Conservation (phyloP, 2,329 filamentous ascomycete species). For the Curvularia spicifera region DNA sequence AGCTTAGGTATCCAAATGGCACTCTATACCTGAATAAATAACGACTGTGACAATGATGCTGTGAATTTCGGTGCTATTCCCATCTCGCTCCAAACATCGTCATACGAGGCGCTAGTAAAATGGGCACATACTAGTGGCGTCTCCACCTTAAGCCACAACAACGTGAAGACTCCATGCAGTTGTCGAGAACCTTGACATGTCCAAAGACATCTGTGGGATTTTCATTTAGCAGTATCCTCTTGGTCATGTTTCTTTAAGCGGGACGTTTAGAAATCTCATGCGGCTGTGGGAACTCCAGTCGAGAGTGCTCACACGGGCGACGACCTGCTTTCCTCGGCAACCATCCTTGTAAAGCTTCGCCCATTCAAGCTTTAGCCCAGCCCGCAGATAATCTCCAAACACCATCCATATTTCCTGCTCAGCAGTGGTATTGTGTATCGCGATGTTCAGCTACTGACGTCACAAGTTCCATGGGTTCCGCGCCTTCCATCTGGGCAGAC, state of each 20-base stretch:
- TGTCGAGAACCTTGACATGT: background rate
- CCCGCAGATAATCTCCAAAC: conserved; percentile 1
- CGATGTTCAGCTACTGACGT: conserved; percentile 12
- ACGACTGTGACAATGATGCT: background rate
- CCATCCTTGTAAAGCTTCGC: conserved; percentile 9
- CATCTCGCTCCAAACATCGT: background rate
- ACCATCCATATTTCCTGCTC: conserved; percentile 3
- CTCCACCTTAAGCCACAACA: background rate
- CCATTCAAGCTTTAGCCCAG: conserved; percentile 12
- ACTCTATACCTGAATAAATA: conserved; percentile 1
- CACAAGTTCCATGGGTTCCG: conserved; percentile 13
- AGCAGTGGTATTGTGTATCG: background rate
- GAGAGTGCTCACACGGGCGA: background rate
- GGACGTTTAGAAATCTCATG: background rate
- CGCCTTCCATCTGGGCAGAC: conserved; percentile 14
- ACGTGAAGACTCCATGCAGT: background rate
- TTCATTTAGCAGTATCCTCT: too few species aligned
- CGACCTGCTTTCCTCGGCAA: background rate
- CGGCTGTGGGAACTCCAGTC: background rate
- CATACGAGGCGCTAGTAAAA: background rate
- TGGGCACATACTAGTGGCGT: background rate
- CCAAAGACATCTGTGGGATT: background rate
- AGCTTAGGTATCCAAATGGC: conserved; percentile 12
- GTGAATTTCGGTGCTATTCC: background rate
- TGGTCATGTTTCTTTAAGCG: background rate